Evolutionary conservation across 2,329 filamentous ascomycete genomes (phyloP), one percentile per base, ranked within the genome.

Genomic region (Xylariaceae sp.): DNA sequence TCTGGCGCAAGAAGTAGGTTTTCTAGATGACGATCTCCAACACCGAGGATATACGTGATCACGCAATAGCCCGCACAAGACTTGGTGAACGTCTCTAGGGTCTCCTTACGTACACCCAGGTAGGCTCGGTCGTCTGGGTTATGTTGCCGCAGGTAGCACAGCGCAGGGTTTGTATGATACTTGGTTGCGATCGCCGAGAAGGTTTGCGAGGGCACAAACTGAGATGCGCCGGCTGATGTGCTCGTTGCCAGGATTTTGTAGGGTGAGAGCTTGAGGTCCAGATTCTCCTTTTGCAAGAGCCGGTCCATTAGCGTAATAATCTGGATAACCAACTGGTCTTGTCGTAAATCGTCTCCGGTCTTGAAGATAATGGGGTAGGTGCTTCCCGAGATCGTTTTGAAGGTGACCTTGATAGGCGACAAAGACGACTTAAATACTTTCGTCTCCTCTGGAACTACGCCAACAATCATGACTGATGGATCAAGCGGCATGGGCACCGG

Each of bases 291-390:
- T 61, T 90, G 90, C 3, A 99, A 82, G 1, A 99, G 84, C 60
- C 93, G 90, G 69, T 99, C 94, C 94, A 99, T 99, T 13, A 99
- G 82, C 0, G 91, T 96, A 72, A 99, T 97, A 70, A 97, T 97
- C 70, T 86, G 94, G 57, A 99, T 95, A 41, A 99, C 93, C 2
- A 99, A 84, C 72, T 99, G 94, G 71, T 99, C 94, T 74, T 99
- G 94, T 11, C 94, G 89, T 55, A 99, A 80, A 72, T 99, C 94
- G 71, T 99, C 94, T 41, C 94, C 94, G 1, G 92, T 92, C 74
- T 99, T 99, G 83, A 99, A 99, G 56, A 97, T 88, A 64, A 99
- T 89, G 8, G 93, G 88, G 71, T 97, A 99, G 61, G 87, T 88
- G 45, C 82, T 82, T 6, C 89, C 90, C 1, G 83, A 83, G 0